Base-by-base conservation (phyloP, 208 protist species). In the Crithidia sp. region DNA sequence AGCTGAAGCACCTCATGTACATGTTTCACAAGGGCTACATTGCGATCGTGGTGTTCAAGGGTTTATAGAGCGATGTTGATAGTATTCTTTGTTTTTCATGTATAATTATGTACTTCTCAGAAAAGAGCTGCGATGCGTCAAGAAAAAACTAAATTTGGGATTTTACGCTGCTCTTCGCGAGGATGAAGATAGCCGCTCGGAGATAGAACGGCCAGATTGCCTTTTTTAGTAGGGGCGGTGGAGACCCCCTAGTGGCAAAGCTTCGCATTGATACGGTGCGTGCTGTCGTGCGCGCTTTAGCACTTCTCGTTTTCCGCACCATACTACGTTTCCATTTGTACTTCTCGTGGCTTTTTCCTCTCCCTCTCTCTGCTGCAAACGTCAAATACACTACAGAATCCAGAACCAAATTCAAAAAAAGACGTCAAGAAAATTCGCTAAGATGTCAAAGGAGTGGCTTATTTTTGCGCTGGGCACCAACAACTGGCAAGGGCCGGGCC, bases 21-120 rank as follows among this genome's bases (percentile, higher is more conserved):
- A 96, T 98, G 91, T 98, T 95, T 70, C 94, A 97, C 80, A 94
- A 89, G 43, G 96, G 96, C 28, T 90, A 91, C 70, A 64, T 98
- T 57, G 93, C 94, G 17, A 93, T 98, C 61, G 93, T 98, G 9
- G 81, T 98, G n/a, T 98, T 98, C 76, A 98, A 98, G 73, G 93
- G 93, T 5, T 71, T 96, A 10, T 98, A 89, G 17, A 43, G 7
- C n/a, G 60, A 58, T 54, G 58, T 19, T 66, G 59, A 58, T 56
- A 50, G 17, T 64, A 7, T 62, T 49, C 43, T 68, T 41, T 9
- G 28, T 57, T 61, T 17, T 5, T 44, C 36, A 73, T 72, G 52
- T 79, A 71, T 76, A 12, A 49, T 68, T 13, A 39, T 69, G 19
- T 55, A 14, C 54, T 3, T 64, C 66, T 28, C 16, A 37, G 43